These are phyloP conservation scores for Saccharomycopsis lassenensis DNA, from an alignment of 805 yeast genomes.

Conservation along the genomic window DNA sequence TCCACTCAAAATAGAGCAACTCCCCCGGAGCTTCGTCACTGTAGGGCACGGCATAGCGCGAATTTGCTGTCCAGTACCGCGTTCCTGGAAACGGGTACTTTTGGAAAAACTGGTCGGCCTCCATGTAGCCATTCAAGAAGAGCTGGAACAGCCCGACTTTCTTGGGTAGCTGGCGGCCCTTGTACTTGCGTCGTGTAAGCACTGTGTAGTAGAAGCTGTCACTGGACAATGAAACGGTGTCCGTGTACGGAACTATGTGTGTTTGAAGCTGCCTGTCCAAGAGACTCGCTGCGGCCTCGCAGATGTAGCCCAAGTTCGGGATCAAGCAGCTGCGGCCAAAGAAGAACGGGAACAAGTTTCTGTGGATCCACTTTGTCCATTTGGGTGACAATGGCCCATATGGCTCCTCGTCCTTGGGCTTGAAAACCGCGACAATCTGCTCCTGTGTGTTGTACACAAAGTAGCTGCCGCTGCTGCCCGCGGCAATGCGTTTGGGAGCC, in stretches of 20 bases:
- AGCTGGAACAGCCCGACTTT: conserved; percentile 63
- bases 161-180: conserved; percentile 20
- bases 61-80: neutral
- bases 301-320: conserved; percentile 60
- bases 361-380: conserved; percentile 71
- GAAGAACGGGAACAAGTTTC: conserved; percentile 67
- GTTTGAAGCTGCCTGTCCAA: conserved; percentile 50
- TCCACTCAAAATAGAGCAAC: conserved; percentile 38
- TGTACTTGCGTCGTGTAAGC: conserved; percentile 28
- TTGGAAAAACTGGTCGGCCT: conserved; percentile 50
- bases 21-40: conserved; percentile 12
- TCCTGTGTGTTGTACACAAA: conserved; percentile 34
- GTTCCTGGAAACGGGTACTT: conserved; percentile 47
- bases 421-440: conserved; percentile 48
- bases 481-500: conserved; percentile 42
- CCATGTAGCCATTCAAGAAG: conserved; percentile 45
- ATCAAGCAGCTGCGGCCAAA: conserved; percentile 65
- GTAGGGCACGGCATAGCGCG: neutral
- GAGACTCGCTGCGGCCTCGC: conserved; percentile 64
- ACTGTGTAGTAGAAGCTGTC: conserved; percentile 41
- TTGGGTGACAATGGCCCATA: conserved; percentile 70
- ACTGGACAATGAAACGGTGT: conserved; percentile 39
- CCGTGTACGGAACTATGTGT: conserved; percentile 56
- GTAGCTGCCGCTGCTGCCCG: conserved; percentile 66
- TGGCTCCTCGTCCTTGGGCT: conserved; percentile 75